phyloP scores from a whole-genome alignment of 2,329 filamentous ascomycete species.

The Chrysosporium queenslandicum region DNA sequence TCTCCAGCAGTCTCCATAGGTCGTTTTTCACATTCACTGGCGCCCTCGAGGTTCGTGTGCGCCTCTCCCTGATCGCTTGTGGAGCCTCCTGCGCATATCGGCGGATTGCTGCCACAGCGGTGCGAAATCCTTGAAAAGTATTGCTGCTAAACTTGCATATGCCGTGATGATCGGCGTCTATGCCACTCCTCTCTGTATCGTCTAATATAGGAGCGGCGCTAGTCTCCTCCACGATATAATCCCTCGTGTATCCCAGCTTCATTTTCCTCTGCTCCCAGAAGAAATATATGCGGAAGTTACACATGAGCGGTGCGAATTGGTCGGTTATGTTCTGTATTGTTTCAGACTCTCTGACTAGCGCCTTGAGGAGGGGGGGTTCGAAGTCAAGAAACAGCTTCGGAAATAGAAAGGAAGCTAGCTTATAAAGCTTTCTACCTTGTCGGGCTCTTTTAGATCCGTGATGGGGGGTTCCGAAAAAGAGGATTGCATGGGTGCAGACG shows the following conservation, averaged over 20 bases:
- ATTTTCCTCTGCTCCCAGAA: conserved; percentile 31
- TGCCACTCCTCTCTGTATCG: conserved; percentile 28
- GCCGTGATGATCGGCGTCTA: conserved; percentile 24
- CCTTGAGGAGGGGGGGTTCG: conserved; percentile 43
- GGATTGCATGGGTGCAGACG: conserved; percentile 29
- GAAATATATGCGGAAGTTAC: conserved; percentile 30
- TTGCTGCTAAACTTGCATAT: conserved; percentile 26
- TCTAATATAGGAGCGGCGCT: conserved; percentile 28
- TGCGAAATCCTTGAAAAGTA: conserved; percentile 21
- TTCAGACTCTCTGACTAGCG: conserved; percentile 41
- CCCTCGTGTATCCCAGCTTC: conserved; percentile 26
- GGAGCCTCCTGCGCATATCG: background rate
- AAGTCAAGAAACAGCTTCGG: conserved; percentile 22
- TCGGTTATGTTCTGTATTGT: conserved; percentile 33
- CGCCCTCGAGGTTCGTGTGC: too few species aligned
- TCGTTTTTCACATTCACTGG: too few species aligned
- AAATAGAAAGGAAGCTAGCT: conserved; percentile 23
- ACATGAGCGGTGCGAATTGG: conserved; percentile 31
- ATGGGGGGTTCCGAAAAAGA: conserved; percentile 34
- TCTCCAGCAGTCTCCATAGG: too few species aligned
- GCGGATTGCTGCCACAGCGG: background rate
- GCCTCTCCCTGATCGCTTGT: too few species aligned
- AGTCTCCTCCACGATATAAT: conserved; percentile 27
- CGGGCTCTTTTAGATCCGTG: conserved; percentile 29
- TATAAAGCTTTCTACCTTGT: conserved; percentile 21